Conservation (phyloP, 2,329 filamentous ascomycete genomes). For the Colletotrichum cordylinicola region DNA sequence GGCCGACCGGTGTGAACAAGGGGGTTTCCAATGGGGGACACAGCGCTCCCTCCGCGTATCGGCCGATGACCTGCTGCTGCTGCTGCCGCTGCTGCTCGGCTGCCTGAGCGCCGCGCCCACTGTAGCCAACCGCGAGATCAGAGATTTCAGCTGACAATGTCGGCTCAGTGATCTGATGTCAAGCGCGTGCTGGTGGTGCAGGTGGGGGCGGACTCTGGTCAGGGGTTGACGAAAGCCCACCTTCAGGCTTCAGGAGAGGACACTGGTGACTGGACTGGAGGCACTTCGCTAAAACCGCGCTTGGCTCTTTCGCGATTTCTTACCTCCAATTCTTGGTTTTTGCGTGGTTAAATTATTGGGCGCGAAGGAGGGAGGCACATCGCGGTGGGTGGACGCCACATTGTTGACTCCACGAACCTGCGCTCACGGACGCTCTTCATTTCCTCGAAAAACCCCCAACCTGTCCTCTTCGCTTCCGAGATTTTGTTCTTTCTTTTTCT, state of each 20-base stretch:
- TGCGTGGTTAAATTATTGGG: neutral
- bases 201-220: neutral
- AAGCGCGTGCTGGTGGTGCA: neutral
- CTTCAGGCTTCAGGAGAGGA: neutral
- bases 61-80: neutral
- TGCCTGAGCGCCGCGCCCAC: neutral
- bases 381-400: neutral
- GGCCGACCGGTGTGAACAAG: neutral
- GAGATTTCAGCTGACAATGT: conserved; percentile 4
- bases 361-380: neutral
- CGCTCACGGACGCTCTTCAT: conserved; percentile 10
- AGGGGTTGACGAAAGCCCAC: neutral
- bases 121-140: neutral
- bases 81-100: neutral
- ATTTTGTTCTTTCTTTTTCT: neutral
- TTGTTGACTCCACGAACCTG: conserved; percentile 4
- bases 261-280: neutral
- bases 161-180: conserved; percentile 8
- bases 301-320: neutral
- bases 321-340: neutral
- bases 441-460: neutral
- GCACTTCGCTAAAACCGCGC: conserved; percentile 2
- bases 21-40: neutral
- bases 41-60: neutral
- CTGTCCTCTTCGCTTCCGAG: neutral